Evolutionary conservation across 257 asterid species (phyloP).

Genomic region (Nicotiana tomentosiformis): DNA sequence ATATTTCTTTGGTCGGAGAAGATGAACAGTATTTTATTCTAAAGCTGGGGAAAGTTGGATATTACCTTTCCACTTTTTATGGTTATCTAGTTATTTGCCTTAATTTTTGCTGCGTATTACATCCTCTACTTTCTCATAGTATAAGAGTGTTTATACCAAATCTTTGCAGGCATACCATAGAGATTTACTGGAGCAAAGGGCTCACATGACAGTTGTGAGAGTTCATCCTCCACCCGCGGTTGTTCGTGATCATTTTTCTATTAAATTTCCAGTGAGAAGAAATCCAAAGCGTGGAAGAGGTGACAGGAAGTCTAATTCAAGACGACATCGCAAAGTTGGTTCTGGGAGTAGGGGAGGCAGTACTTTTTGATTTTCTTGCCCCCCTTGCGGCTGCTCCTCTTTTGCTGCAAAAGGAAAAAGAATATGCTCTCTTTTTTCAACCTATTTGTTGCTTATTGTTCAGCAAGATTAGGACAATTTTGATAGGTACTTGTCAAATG

Average conservation of each 20-base stretch:
- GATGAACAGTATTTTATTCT: neutral
- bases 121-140: neutral
- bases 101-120: neutral
- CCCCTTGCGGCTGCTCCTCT: neutral
- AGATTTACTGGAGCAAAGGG: slow-evolving; percentile 74
- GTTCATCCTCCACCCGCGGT: slow-evolving; percentile 32
- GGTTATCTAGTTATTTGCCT: neutral
- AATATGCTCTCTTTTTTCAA: slow-evolving; percentile 24
- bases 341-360: slow-evolving; percentile 39
- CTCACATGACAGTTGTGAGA: slow-evolving; percentile 37
- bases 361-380: slow-evolving; percentile 24
- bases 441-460: neutral
- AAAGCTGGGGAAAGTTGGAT: neutral
- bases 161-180: slow-evolving; percentile 77
- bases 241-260: slow-evolving; percentile 22
- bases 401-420: slow-evolving; percentile 22
- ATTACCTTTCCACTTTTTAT: neutral
- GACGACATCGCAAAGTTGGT: slow-evolving; percentile 58
- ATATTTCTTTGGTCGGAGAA: neutral
- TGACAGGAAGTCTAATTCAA: slow-evolving; percentile 57
- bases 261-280: slow-evolving; percentile 25
- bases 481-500: slow-evolving; percentile 15
- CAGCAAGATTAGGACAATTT: slow-evolving; percentile 21
- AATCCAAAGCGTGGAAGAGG: slow-evolving; percentile 52
- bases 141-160: neutral